phyloP scores from a whole-genome alignment of 2,329 filamentous ascomycete genomes.

The Didymella keratinophila region DNA sequence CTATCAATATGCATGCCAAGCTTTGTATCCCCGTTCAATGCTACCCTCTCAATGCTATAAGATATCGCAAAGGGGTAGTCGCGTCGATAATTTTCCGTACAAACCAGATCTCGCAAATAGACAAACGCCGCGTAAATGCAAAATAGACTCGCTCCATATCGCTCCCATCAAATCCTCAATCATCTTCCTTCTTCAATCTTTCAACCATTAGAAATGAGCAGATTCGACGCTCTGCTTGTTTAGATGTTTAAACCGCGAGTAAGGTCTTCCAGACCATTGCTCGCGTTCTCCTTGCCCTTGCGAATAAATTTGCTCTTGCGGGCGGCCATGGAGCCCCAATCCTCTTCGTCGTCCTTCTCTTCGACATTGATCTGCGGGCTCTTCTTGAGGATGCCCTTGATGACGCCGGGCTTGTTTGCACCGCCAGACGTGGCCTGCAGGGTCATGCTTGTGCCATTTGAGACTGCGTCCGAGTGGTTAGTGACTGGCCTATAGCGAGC shows the following conservation, averaged over 20 bases:
- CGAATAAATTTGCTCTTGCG: constrained; percentile 41
- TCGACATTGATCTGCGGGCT: constrained; percentile 22
- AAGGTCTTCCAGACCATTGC: constrained; percentile 35
- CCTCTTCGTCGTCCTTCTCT: constrained; percentile 42
- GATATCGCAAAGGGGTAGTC: constrained; percentile 25
- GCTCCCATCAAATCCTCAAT: constrained; percentile 4
- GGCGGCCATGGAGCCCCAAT: constrained; percentile 44
- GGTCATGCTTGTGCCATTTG: constrained; percentile 43
- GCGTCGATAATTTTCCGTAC: constrained; percentile 23
- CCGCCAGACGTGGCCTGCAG: constrained; percentile 42
- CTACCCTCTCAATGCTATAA: constrained; percentile 16
- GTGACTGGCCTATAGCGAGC: constrained; percentile 91
- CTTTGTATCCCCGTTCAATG: no score
- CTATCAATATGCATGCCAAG: no score
- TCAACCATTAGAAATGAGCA: constrained; percentile 1
- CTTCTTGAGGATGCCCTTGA: constrained; percentile 49
- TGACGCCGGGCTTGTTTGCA: constrained; percentile 25
- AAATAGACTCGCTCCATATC: constrained; percentile 1
- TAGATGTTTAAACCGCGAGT: constrained; percentile 38
- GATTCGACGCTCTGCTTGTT: not conserved
- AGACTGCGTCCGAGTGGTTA: constrained; percentile 42
- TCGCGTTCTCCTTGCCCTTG: constrained; percentile 30
- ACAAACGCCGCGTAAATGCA: constrained; percentile 17
- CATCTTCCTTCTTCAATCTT: constrained; percentile 10
- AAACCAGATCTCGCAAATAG: not conserved